These are phyloP conservation scores for Phialophora expanda DNA, from an alignment of 2,329 filamentous ascomycete genomes.

Conservation along the genomic window DNA sequence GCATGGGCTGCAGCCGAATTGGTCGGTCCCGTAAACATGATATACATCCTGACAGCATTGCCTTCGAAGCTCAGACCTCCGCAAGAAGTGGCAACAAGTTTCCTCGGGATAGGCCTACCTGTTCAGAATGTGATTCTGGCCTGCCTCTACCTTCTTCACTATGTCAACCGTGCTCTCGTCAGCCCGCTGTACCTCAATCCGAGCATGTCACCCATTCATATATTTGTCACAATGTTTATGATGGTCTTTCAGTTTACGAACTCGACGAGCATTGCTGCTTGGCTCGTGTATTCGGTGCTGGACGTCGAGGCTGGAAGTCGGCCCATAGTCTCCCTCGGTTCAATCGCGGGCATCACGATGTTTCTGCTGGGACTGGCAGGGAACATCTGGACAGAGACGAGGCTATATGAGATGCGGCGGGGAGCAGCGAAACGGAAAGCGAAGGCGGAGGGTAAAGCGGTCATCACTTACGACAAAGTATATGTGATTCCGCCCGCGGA, in stretches of 20 bases:
- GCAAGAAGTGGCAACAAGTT: constrained; percentile 28
- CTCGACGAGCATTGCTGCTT: constrained; percentile 75
- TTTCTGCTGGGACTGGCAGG: constrained; percentile 77
- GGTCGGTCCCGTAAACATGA: constrained; percentile 74
- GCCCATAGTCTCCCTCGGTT: constrained; percentile 40
- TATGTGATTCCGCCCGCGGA: constrained; percentile 83
- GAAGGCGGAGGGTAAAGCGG: constrained; percentile 41
- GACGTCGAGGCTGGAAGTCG: constrained; percentile 54
- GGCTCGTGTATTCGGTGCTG: constrained; percentile 61
- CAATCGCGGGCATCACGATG: constrained; percentile 68
- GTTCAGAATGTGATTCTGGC: constrained; percentile 46
- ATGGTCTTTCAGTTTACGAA: constrained; percentile 80
- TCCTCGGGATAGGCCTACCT: constrained; percentile 42
- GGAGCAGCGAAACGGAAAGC: constrained; percentile 57
- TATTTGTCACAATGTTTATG: constrained; percentile 68
- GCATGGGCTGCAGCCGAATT: constrained; percentile 90
- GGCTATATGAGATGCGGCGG: constrained; percentile 83
- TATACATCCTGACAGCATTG: constrained; percentile 78
- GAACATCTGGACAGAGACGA: constrained; percentile 90
- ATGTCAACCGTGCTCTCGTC: constrained; percentile 84
- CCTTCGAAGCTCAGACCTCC: constrained; percentile 53
- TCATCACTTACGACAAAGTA: constrained; percentile 71
- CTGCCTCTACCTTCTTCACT: constrained; percentile 73
- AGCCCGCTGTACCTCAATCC: constrained; percentile 80
- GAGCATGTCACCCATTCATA: constrained; percentile 88